Conservation (phyloP, 805 yeast species). For the Saccharomycopsis fodiens region DNA sequence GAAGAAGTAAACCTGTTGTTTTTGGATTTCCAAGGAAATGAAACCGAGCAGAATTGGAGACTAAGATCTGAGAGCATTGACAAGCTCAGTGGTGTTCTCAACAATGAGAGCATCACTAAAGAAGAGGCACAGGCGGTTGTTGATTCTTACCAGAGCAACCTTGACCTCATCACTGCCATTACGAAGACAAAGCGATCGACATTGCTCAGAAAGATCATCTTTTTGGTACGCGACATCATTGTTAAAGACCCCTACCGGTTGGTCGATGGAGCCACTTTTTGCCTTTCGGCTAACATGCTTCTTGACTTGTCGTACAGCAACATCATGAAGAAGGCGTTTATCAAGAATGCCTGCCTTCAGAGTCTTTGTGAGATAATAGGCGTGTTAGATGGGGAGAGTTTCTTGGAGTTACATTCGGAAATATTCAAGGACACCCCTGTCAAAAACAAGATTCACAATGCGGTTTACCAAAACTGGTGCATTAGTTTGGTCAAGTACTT, state of each 20-base stretch:
- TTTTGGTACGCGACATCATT: not conserved
- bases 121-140: not conserved
- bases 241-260: not conserved
- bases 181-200: slow-evolving; percentile 1
- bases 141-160: not conserved
- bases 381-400: not conserved
- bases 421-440: not conserved
- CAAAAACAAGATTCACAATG: not conserved
- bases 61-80: not conserved
- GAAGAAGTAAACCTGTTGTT: not conserved
- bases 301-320: not conserved
- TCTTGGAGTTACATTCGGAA: not conserved
- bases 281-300: not conserved
- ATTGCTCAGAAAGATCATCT: not conserved
- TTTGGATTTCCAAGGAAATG: not conserved
- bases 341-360: not conserved
- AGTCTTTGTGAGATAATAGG: not conserved
- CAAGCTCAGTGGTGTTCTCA: not conserved
- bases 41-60: not conserved
- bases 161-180: not conserved
- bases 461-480: not conserved
- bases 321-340: not conserved
- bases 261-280: not conserved
- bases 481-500: not conserved
- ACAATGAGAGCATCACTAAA: not conserved